Base-by-base conservation (phyloP, 352 stramenopile genomes). In the Phytophthora vignae region DNA sequence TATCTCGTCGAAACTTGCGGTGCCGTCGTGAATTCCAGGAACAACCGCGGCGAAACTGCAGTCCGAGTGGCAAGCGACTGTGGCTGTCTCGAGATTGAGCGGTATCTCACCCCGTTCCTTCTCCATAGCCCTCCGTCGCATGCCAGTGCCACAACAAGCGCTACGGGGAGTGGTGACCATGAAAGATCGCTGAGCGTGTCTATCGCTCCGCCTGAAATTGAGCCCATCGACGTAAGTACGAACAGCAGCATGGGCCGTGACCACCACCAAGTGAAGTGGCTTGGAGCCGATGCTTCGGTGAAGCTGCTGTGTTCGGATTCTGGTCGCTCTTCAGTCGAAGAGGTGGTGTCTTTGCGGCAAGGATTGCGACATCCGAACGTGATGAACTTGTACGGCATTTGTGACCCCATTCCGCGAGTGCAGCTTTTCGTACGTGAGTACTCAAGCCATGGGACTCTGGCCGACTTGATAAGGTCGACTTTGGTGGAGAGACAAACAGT, bases 361-460 rank as follows among this genome's bases (percentile, higher is more conserved):
- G 36, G 36, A 5, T 46, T 74, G 12, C 40, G 55, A 2, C 69
- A 76, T 33, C 62, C 61, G 7, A 71, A 76, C 22, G 56, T 76
- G 11, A 61, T 68, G 31, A 71, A 76, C 15, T 59, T 67, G n/a
- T 71, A 67, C 22, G 63, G 63, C 4, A 62, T 58, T 0, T 71
- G 62, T 25, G 22, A 38, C 9, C 49, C 33, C 15, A 50, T 53
- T 5, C 48, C 60, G 0, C 11, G 52, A 40, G 14, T 64, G 33
- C 22, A 61, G 25, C 66, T 76, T 46, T 67, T 60, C 14, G 56
- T 75, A 17, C 67, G 55, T 17, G 68, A 75, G 52, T 62, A 54
- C 21, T 50, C 68, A 3, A 59, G 33, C 5, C 56, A 56, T 8
- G 55, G 56, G 2, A 60, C 48, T 14, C 55, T 75, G 1, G 22